phyloP scores from a whole-genome alignment of 2,329 filamentous ascomycete genomes.

The Trichocomaceae sp. region DNA sequence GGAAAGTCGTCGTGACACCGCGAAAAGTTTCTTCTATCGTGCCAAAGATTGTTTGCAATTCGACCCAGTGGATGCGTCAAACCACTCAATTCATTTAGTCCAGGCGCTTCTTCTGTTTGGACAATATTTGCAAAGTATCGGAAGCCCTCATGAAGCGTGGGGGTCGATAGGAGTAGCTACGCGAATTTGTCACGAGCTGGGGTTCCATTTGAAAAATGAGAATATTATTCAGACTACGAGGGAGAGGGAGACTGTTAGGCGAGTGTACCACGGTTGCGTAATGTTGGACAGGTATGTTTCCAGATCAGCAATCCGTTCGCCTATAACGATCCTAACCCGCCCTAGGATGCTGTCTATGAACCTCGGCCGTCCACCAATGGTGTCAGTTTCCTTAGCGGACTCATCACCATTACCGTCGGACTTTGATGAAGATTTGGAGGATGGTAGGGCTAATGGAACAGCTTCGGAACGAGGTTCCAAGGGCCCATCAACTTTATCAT shows the following conservation, averaged over 20 bases:
- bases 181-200: background rate
- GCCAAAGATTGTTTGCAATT: background rate
- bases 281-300: slow-evolving; percentile 29
- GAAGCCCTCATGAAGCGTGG: background rate
- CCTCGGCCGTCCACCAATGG: slow-evolving; percentile 33
- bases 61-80: background rate
- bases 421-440: slow-evolving; percentile 29
- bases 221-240: background rate
- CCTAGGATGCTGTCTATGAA: slow-evolving; percentile 32
- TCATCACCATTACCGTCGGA: slow-evolving; percentile 24
- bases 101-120: background rate
- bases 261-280: slow-evolving; percentile 33
- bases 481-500: slow-evolving; percentile 25
- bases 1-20: background rate
- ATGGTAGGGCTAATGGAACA: slow-evolving; percentile 7
- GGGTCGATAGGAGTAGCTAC: background rate
- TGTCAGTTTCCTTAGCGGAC: slow-evolving; percentile 23
- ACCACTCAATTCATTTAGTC: background rate
- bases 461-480: slow-evolving; percentile 17
- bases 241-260: slow-evolving; percentile 16
- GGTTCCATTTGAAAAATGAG: background rate
- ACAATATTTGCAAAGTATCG: slow-evolving; percentile 1
- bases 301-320: background rate
- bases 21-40: background rate
- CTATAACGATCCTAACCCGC: background rate